Evolutionary conservation across 164 flowering plant genomes (phyloP).

Genomic region (Paratinospora sagittata): DNA sequence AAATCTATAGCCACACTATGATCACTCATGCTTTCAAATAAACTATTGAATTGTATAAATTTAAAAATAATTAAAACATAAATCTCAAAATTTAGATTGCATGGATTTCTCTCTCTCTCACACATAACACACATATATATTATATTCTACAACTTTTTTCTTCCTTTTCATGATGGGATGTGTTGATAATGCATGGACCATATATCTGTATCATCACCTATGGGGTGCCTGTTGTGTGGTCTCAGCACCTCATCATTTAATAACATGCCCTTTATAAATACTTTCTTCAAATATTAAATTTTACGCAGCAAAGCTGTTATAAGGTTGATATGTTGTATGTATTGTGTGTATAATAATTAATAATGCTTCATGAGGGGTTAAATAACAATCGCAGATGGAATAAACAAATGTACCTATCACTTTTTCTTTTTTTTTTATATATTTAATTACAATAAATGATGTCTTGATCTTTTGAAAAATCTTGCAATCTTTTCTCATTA

Average conservation of each 20-base stretch:
- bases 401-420: not conserved
- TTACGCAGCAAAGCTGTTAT: not conserved
- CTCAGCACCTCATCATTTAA: not conserved
- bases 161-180: not conserved
- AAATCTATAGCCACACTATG: too few relatives aligned
- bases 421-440: too few relatives aligned
- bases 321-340: not conserved
- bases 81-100: too few relatives aligned
- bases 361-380: not conserved
- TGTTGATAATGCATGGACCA: not conserved
- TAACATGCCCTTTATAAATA: too few relatives aligned
- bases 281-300: not conserved
- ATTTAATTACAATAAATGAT: too few relatives aligned
- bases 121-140: too few relatives aligned
- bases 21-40: too few relatives aligned
- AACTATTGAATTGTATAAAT: too few relatives aligned
- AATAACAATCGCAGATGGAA: not conserved
- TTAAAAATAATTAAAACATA: too few relatives aligned
- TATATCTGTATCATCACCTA: not conserved
- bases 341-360: not conserved
- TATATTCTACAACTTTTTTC: not conserved
- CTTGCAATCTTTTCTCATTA: not conserved
- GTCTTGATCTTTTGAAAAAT: not conserved
- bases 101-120: too few relatives aligned
- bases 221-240: not conserved